Conservation (phyloP, 305 asterid species). For the Coffea humblotiana region DNA sequence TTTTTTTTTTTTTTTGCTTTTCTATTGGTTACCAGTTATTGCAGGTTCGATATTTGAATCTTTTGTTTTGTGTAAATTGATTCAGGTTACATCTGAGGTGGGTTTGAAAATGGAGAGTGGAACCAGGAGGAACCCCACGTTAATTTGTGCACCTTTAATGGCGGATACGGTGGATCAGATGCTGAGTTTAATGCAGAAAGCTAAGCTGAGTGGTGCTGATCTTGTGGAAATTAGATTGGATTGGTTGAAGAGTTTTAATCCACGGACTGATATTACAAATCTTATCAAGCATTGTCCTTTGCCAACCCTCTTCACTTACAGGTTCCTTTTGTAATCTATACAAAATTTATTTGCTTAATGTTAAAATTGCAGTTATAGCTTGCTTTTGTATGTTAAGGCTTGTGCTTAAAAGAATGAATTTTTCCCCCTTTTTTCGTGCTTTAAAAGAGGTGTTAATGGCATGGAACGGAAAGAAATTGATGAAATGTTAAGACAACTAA, state of each 20-base stretch:
- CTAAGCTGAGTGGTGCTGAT: constrained; percentile 81
- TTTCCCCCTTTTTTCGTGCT: background rate
- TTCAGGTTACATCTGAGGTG: constrained; percentile 42
- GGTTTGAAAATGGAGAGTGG: constrained; percentile 40
- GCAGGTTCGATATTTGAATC: background rate
- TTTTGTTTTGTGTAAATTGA: constrained; percentile 8
- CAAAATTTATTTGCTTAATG: background rate
- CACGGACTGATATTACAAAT: constrained; percentile 48
- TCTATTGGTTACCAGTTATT: background rate
- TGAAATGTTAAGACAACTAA: background rate
- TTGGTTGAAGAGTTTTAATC: constrained; percentile 63
- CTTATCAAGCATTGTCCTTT: constrained; percentile 70
- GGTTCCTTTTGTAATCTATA: constrained; percentile 40
- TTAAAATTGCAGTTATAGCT: background rate
- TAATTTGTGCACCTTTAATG: constrained; percentile 96
- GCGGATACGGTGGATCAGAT: constrained; percentile 75
- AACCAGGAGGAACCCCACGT: constrained; percentile 58
- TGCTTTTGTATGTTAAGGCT: background rate
- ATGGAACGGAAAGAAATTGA: background rate
- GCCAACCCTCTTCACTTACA: constrained; percentile 95
- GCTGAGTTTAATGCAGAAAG: constrained; percentile 64
- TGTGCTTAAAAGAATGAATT: background rate
- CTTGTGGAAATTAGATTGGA: constrained; percentile 90
- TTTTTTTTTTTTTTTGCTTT: background rate
- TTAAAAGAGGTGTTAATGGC: background rate